These are phyloP conservation scores for Ceratocystis eucalypticola DNA, from an alignment of 2,329 filamentous ascomycete species.

Conservation along the genomic window DNA sequence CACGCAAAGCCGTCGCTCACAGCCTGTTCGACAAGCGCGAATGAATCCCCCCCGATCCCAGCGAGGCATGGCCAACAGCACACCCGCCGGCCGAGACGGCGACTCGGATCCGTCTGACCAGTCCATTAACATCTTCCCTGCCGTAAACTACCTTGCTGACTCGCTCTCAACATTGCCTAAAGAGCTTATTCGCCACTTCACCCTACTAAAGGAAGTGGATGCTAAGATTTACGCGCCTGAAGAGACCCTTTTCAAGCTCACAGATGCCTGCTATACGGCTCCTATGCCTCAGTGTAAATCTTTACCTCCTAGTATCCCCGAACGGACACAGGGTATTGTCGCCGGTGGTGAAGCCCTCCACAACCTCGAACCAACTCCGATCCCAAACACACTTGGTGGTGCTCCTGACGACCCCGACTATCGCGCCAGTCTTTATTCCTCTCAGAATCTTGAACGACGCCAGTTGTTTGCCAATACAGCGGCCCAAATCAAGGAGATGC, in stretches of 20 bases:
- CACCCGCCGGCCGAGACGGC: slow-evolving; percentile 32
- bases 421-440: neutral
- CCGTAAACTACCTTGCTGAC: slow-evolving; percentile 69
- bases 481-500: slow-evolving; percentile 66
- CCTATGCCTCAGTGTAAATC: slow-evolving; percentile 21
- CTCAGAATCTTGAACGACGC: slow-evolving; percentile 41
- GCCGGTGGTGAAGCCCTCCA: slow-evolving; percentile 16
- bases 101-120: slow-evolving; percentile 34
- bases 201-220: slow-evolving; percentile 91
- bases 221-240: slow-evolving; percentile 88
- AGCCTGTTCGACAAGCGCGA: slow-evolving; percentile 51
- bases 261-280: slow-evolving; percentile 47
- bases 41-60: slow-evolving; percentile 43
- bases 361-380: slow-evolving; percentile 24
- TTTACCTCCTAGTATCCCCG: slow-evolving; percentile 7
- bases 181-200: slow-evolving; percentile 91
- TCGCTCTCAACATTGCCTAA: slow-evolving; percentile 83
- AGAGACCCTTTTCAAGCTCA: slow-evolving; percentile 63
- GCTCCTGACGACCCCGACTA: slow-evolving; percentile 26
- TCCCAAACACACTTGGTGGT: slow-evolving; percentile 30
- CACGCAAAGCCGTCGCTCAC: slow-evolving; percentile 42
- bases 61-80: slow-evolving; percentile 27
- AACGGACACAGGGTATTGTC: neutral
- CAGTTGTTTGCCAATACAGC: slow-evolving; percentile 68
- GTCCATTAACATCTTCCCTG: slow-evolving; percentile 53